Evolutionary conservation across 2,329 filamentous ascomycete genomes (phyloP), one percentile per base, ranked within the genome.

Genomic region (Torrubiellomyces zombiae): DNA sequence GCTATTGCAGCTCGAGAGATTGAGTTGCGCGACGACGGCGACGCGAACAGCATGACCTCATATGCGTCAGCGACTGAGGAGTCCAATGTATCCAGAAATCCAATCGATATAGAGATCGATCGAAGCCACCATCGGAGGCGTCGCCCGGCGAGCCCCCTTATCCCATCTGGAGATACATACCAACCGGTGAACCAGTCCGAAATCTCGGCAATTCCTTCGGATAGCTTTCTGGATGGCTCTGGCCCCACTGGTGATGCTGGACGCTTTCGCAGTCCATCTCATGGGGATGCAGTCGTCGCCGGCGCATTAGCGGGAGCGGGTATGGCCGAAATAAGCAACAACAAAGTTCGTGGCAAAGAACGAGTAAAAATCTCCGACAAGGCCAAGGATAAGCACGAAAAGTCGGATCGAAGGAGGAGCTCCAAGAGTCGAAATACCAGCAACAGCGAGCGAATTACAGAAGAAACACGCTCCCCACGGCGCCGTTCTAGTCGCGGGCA

Each of bases 91-190:
- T 72, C 68, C 16, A 60, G 67, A 27, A 75, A 78, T 26, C 83
- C 83, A 18, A 74, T 94, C 35, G 83, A 94, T 45, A 79, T 94
- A 32, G 86, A 94, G 47, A 80, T 95, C 33, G 66, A 85, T 40
- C 63, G 68, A 24, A 56, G 61, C 35, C 54, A 52, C 28, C 56
- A 60, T 34, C 58, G 63, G 45, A n/a, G n/a, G n/a, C 73, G 63
- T 48, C 64, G 63, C 32, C 63, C 58, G 59, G 78, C 67, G 52
- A 93, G 63, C 34, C 86, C 53, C 48, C 66, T 65, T 43, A 75
- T 67, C 32, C 69, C 59, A 39, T 75, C 52, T 40, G 50, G 49
- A 12, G 66, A 54, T 44, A 69, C 50, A 26, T 83, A 77, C 45
- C 55, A 73, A 24, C 63, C 69, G 17, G 62, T 68, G 9, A 70